Percentiles rank a stretch among this genome's conserved stretches.
Evolutionary conservation across 352 stramenopile genomes (phyloP).

Genomic region (Globisporangium yorkense): DNA sequence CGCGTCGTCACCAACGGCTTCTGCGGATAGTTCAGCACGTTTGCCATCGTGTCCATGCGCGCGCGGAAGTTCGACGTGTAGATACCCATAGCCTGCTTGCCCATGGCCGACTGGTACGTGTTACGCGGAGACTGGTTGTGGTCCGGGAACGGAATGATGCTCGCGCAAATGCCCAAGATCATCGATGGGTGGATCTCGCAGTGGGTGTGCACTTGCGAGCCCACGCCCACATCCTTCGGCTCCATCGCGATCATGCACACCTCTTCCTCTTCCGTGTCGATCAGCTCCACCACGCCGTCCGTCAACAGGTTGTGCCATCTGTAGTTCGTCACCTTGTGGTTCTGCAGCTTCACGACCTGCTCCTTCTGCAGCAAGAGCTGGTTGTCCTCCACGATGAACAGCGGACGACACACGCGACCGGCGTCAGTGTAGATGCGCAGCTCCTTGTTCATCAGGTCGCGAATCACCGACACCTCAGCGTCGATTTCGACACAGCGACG

Average conservation of each 20-base stretch:
- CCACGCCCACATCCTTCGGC: constrained; percentile 88
- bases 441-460: constrained; percentile 97
- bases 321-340: constrained; percentile 88
- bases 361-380: constrained; percentile 95
- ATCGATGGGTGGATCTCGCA: constrained; percentile 99
- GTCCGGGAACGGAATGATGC: constrained; percentile 99
- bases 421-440: constrained; percentile 99
- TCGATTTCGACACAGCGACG: constrained; percentile 98
- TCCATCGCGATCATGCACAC: constrained; percentile 99
- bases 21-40: constrained; percentile 99
- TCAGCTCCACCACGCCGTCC: constrained; percentile 96
- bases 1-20: constrained; percentile 98
- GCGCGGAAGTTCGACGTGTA: constrained; percentile 99
- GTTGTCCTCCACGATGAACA: constrained; percentile 99
- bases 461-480: constrained; percentile 97
- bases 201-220: constrained; percentile 97
- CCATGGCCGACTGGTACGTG: constrained; percentile 99
- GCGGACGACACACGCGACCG: constrained; percentile 96
- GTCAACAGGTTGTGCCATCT: constrained; percentile 86
- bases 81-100: constrained; percentile 99
- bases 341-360: constrained; percentile 95
- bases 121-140: constrained; percentile 99
- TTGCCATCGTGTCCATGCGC: constrained; percentile 99
- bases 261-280: constrained; percentile 99
- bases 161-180: constrained; percentile 99